Conservation (phyloP, 192 early-diverging fungal genomes). For the Cladochytrium replicatum region DNA sequence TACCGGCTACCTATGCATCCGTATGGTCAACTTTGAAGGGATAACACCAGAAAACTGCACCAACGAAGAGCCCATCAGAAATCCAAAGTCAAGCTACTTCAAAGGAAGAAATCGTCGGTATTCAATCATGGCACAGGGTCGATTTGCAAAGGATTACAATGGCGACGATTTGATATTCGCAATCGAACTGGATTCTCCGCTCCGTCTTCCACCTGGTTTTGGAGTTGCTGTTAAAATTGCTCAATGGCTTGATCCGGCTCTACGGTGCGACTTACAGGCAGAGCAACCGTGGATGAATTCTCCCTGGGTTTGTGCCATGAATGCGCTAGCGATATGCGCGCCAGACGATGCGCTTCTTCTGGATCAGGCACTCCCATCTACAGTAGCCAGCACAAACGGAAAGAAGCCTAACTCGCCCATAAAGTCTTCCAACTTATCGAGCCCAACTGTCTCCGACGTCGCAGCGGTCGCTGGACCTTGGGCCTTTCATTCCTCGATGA, state of each 20-base stretch:
- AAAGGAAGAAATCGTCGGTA: conserved; percentile 29
- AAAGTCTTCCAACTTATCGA: too few relatives aligned
- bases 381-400: too few relatives aligned
- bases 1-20: conserved; percentile 23
- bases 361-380: background rate
- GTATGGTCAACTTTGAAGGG: conserved; percentile 25
- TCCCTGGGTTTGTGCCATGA: conserved; percentile 28
- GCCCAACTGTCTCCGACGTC: conserved; percentile 2
- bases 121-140: conserved; percentile 30
- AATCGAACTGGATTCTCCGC: conserved; percentile 16
- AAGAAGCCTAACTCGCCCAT: background rate
- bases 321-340: conserved; percentile 19
- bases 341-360: conserved; percentile 7
- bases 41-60: conserved; percentile 16
- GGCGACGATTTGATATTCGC: conserved; percentile 36
- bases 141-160: conserved; percentile 23
- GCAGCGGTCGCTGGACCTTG: conserved; percentile 15
- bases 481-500: conserved; percentile 14
- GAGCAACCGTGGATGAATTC: conserved; percentile 25
- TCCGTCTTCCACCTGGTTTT: conserved; percentile 17
- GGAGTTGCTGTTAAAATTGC: conserved; percentile 28
- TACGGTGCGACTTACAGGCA: conserved; percentile 16
- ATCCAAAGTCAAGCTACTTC: conserved; percentile 28
- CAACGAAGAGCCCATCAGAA: conserved; percentile 11
- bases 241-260: conserved; percentile 33